Evolutionary conservation across 768 basidiomycete genomes (phyloP), one percentile per base, ranked within the genome.

Genomic region (Ramaria sp.): DNA sequence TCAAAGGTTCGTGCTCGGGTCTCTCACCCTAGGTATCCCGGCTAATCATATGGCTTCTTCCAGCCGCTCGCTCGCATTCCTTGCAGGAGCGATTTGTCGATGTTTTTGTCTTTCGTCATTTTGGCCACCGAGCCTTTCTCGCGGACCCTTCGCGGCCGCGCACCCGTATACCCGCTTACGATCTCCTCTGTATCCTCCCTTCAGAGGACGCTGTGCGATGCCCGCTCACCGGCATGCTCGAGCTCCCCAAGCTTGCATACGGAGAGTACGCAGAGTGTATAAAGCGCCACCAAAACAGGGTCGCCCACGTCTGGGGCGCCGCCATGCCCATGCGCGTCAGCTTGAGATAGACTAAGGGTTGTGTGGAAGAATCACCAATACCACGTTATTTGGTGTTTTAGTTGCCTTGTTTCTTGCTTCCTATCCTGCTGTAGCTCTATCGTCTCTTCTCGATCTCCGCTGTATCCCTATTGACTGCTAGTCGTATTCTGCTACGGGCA

Each of bases 41-140:
- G 59, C 62, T 61, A 59, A 50, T 30, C 20, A 24, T 24, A 57
- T 33, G 12, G 7, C 42, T 46, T 31, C 49, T 39, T 46, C 22
- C 62, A 87, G 86, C 80, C 47, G 71, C 76, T 17, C 79, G 80
- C 48, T 72, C 78, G 2, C 83, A 84, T 67, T 71, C 66, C 42
- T 71, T 72, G 39, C 70, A 71, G 46, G 84, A 87, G 45, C 77
- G 71, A 53, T 82, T 75, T 69, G 64, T 88, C 50, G 84, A 88
- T 59, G 86, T 88, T 15, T 74, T 78, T 63, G 80, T 81, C 2
- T 88, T 77, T 64, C 66, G 73, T 1, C 83, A 81, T 0, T 84
- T 88, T 59, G 83, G 81, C 43, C 78, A 80, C 54, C 76, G 82
- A 58, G 70, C 82, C 53, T 88, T 88, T 70, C 77, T 88, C 58